Percentiles rank a stretch among this genome's conserved stretches.
These are phyloP conservation scores for Nakaseomyces bracarensis DNA, from an alignment of 1,139 yeast species.

Conservation along the genomic window DNA sequence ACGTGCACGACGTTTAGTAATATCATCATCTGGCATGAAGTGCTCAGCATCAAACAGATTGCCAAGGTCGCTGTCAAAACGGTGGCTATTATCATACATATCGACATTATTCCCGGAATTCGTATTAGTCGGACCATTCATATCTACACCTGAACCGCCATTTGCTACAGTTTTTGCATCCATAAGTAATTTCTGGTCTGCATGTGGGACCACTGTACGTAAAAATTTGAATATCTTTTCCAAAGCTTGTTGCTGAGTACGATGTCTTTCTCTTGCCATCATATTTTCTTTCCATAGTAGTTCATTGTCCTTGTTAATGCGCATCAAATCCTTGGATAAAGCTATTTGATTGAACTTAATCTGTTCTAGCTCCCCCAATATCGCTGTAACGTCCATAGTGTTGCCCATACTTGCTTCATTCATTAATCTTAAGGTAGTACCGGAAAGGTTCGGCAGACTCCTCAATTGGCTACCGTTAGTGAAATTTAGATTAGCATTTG, in stretches of 20 bases:
- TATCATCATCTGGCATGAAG: conserved; percentile 6
- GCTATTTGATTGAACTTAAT: conserved; percentile 71
- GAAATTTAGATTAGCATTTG: not conserved
- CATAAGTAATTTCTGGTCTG: conserved; percentile 40
- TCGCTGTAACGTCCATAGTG: conserved; percentile 42
- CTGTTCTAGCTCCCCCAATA: conserved; percentile 66
- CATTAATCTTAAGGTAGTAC: conserved; percentile 8
- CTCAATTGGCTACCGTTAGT: conserved; percentile 5
- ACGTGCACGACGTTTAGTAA: conserved; percentile 13
- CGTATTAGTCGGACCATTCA: not conserved
- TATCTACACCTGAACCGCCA: not conserved
- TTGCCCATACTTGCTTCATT: conserved; percentile 16
- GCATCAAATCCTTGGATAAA: conserved; percentile 72
- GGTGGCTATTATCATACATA: not conserved
- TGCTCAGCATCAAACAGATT: conserved; percentile 1
- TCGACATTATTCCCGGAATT: no score
- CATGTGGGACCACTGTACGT: conserved; percentile 69
- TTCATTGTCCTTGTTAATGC: conserved; percentile 82
- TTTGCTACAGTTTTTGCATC: conserved; percentile 16
- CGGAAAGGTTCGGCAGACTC: not conserved
- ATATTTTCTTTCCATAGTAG: conserved; percentile 84
- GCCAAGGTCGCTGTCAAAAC: conserved; percentile 6
- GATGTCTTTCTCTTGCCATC: conserved; percentile 74
- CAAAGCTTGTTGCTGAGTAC: conserved; percentile 76
- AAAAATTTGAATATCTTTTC: conserved; percentile 81